Percentiles rank a stretch among this genome's conserved stretches.
Conservation (phyloP, 2,329 filamentous ascomycete species). For the Sporothrix curviconia region DNA sequence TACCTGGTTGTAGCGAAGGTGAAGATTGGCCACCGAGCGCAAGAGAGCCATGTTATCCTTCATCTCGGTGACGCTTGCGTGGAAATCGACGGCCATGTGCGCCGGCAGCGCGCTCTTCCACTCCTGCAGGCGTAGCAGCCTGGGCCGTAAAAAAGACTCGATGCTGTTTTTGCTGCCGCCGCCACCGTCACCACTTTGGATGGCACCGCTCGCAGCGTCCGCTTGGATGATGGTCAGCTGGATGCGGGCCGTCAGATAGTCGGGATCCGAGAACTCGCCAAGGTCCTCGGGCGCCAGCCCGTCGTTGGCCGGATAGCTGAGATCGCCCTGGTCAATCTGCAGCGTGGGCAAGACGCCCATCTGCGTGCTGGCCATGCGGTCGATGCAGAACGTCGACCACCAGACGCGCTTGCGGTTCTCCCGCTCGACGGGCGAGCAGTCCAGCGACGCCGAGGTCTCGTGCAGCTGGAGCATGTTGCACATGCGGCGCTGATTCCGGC, state of each 20-base stretch:
- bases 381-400: conserved; percentile 12
- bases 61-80: neutral
- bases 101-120: neutral
- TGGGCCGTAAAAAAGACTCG: neutral
- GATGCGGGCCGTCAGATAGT: conserved; percentile 6
- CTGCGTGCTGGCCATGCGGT: conserved; percentile 12
- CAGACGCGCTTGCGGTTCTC: conserved; percentile 9
- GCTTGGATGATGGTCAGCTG: conserved; percentile 12
- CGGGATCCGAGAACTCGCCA: conserved; percentile 6
- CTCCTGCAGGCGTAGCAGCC: neutral
- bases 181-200: neutral
- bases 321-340: conserved; percentile 4
- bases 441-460: neutral
- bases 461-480: conserved; percentile 14
- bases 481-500: conserved; percentile 7
- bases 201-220: neutral
- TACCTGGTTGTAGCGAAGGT: conserved; percentile 10
- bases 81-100: neutral
- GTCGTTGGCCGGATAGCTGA: neutral
- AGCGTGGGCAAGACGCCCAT: conserved; percentile 9
- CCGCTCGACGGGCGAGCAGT: neutral
- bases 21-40: conserved; percentile 7
- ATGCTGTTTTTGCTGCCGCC: neutral
- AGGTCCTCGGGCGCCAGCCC: neutral
- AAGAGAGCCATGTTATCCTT: neutral